Evolutionary conservation across 495 filamentous ascomycete species (phyloP), one percentile per base, ranked within the genome.

Genomic region (Podospora anserina): DNA sequence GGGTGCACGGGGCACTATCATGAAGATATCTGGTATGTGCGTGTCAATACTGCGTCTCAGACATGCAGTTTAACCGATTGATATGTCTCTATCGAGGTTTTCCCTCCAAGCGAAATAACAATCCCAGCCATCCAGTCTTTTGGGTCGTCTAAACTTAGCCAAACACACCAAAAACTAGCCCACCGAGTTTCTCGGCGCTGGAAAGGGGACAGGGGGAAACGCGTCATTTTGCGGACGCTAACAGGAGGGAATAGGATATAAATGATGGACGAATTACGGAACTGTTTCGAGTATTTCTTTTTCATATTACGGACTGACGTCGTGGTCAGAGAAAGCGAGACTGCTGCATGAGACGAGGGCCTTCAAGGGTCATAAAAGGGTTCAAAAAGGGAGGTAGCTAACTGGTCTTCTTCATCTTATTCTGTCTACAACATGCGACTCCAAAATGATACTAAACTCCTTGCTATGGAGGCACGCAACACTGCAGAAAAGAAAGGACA

Each of bases 21-120:
- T 49, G 39, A 49, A 49, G 39, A 49, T 49, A 16, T 49, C 39
- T 49, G 1, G 9, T 49, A 49, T 49, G 7, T 49, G 39, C 2
- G 13, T 49, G 15, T 49, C 39, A 49, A 16, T 49, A 49, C 39
- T 49, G 39, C 39, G 13, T 11, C 7, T 13, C 2, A 49, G 7
- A 49, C 39, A 49, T 32, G 30, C 30, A 32, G 30, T 32, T 32
- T 7, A 49, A 16, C 39, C 9, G 13, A 49, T 49, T 18, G 39
- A 49, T 49, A 49, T 49, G 39, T 58, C 55, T 26, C 55, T 58
- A 58, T 58, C 55, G 55, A 58, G 55, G 55, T 58, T 58, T 58
- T 58, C 54, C 39, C 7, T 23, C 55, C 55, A 58, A 58, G 55
- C 55, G 55, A 58, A 58, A 20, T 58, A 58, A 58, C 39, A 49